Base-by-base conservation (phyloP, 768 basidiomycete genomes). In the Collybia mongolica region DNA sequence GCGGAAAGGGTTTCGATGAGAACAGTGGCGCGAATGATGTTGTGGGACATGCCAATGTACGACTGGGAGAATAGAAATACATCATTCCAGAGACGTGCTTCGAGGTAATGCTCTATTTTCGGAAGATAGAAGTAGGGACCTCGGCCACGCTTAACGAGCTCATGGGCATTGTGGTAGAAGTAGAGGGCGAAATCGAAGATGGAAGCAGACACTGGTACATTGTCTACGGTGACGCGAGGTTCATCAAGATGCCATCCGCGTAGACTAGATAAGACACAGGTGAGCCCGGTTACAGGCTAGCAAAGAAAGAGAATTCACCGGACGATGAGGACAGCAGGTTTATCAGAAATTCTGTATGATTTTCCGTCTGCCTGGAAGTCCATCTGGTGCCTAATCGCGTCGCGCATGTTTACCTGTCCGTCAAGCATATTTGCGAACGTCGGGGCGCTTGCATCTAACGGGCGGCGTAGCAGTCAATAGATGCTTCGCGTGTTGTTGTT, bases 241-340 rank as follows among this genome's bases (percentile, higher is more conserved):
- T 99, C 97, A 66, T 95, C 90, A 41, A 99, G 81, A 65, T 99
- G 97, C 97, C 97, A 99, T 61, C 97, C 97, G 57, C 97, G 87
- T 36, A 97, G 94, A 45, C 95, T 95, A 47, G 15, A 22, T 17
- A 22, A 42, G 52, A 50, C 55, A 56, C 54, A 20, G 40, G 29
- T 32, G 43, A 32, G 24, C 4, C 17, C 14, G 8, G 23, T 36
- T 29, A 41, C 23, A 23, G 17, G 41, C 15, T 42, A 28, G 46
- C n/a, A 39, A 9, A 40, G 32, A 3, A 14, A 32, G 32, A 32
- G 2, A 5, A 52, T 77, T 54, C 62, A 94, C 93, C 95, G 84
- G 56, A 98, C 91, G 65, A 99, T 83, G 53, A 99, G 84, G 22
- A 86, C 86, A 29, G 94, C 94, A 38, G 90, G 93, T 42, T 93